Evolutionary conservation across 345 rosid genomes (phyloP).

Genomic region (Brassica juncea): DNA sequence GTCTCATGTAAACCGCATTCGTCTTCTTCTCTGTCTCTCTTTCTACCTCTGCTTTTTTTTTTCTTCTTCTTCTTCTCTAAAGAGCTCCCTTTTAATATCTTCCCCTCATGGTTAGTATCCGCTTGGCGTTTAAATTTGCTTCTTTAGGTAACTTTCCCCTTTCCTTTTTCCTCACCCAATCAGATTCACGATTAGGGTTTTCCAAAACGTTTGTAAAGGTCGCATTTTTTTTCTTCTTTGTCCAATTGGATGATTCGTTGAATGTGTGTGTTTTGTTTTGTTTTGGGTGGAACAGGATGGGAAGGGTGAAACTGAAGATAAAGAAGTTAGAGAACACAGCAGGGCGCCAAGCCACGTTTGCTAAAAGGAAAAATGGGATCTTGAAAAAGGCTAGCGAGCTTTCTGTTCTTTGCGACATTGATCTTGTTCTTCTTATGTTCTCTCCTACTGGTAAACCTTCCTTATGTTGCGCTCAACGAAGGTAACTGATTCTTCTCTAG

Average conservation of each 20-base stretch:
- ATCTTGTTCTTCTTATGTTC: constrained; percentile 81
- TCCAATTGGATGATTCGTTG: not conserved
- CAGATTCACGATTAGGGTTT: constrained; percentile 31
- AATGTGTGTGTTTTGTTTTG: not conserved
- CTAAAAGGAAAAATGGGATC: constrained; percentile 78
- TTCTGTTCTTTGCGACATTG: constrained; percentile 78
- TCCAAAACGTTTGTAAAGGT: constrained; percentile 8
- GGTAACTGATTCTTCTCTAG: constrained; percentile 42
- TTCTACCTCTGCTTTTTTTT: constrained; percentile 38
- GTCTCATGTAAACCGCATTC: constrained; percentile 35
- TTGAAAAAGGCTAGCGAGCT: constrained; percentile 87
- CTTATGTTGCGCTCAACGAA: constrained; percentile 60
- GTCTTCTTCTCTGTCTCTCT: constrained; percentile 43
- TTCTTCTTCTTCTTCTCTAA: not conserved
- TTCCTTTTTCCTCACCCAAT: not conserved
- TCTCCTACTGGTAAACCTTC: constrained; percentile 77
- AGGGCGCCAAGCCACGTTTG: constrained; percentile 70
- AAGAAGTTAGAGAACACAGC: constrained; percentile 72
- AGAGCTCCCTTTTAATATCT: constrained; percentile 35
- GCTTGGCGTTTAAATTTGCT: constrained; percentile 39
- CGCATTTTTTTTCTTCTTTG: not conserved
- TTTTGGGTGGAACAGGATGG: constrained; percentile 55
- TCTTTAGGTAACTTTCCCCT: constrained; percentile 38
- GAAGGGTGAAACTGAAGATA: constrained; percentile 87
- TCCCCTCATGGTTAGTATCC: constrained; percentile 42